A percentile compares a stretch with the other conserved stretches of the same genome.
Evolutionary conservation across 2,329 filamentous ascomycete genomes (phyloP).

Genomic region (Ceratocystis albifundus): DNA sequence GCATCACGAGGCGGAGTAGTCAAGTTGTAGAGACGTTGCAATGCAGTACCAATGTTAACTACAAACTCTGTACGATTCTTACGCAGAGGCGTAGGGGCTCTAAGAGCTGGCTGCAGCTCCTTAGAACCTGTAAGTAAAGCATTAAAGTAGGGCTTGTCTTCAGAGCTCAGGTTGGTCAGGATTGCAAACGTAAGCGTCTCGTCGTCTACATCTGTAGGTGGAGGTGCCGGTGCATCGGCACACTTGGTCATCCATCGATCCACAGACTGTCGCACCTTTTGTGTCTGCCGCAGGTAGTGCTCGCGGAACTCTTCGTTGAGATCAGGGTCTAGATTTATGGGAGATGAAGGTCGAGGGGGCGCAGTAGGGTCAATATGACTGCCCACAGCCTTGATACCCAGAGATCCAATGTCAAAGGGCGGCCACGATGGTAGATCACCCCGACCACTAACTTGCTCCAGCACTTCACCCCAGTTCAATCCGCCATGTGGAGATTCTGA

Average conservation of each 20-base stretch:
- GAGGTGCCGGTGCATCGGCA: constrained; percentile 58
- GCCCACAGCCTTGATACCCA: constrained; percentile 49
- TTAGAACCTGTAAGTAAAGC: constrained; percentile 56
- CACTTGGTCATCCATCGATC: constrained; percentile 82
- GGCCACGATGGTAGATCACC: constrained; percentile 81
- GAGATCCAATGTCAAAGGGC: constrained; percentile 61
- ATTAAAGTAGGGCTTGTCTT: constrained; percentile 71
- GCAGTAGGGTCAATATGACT: constrained; percentile 49
- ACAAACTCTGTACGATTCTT: constrained; percentile 61
- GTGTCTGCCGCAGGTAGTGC: constrained; percentile 82
- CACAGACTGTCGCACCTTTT: constrained; percentile 83
- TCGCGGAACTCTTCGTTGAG: constrained; percentile 88
- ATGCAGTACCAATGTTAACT: constrained; percentile 59
- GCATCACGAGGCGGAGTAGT: constrained; percentile 64
- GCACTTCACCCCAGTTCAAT: constrained; percentile 86
- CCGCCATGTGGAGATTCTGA: constrained; percentile 53
- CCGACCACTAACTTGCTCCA: constrained; percentile 84
- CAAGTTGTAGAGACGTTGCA: constrained; percentile 77
- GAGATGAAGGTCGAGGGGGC: constrained; percentile 46
- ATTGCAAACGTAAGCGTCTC: constrained; percentile 91
- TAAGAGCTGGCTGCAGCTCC: constrained; percentile 44
- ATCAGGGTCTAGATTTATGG: constrained; percentile 75
- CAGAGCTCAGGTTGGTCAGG: constrained; percentile 67
- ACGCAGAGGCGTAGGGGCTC: constrained; percentile 57
- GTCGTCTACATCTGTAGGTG: constrained; percentile 82